Base-by-base conservation (phyloP, 768 basidiomycete genomes). In the Cubamyces lactineus region DNA sequence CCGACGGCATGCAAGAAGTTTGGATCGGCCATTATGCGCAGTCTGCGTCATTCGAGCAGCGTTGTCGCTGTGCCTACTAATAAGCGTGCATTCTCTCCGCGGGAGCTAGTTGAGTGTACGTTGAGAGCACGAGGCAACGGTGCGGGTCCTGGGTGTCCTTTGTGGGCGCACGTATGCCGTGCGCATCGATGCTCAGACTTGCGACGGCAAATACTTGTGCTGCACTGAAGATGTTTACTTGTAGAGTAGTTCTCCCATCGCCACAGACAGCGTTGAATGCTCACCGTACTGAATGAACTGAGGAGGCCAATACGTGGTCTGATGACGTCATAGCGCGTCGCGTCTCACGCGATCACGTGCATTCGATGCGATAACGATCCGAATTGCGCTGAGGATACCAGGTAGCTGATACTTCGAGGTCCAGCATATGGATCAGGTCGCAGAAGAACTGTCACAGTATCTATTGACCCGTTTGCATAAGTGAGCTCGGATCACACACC, bases 371-470 rank as follows among this genome's bases (percentile, higher is more conserved):
- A 60, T 56, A 59, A 63, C 62, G 56, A 54, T 61, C 59, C 38
- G 52, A 21, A n/a, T n/a, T n/a, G n/a, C n/a, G n/a, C n/a, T n/a
- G n/a, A n/a, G n/a, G n/a, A n/a, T n/a, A n/a, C n/a, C n/a, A n/a
- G n/a, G 7, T 43, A 9, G 41, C 51, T 12, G 16, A 30, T 30
- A 15, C 16, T 11, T 39, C 28, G 26, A 42, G 12, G 42, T 16
- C 46, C 24, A 19, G 43, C 49, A 41, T 23, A 82, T 83, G 83
- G 78, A 83, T 26, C 65, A 66, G 38, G 67, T 75, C 56, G 78
- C 80, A 46, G 65, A 65, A 17, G 70, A 79, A 9, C 75, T 82
- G 1, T 81, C 81, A 3, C 59, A 69, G 5, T 69, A 70, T 49
- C 67, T 83, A 47, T 64, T 81, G 16, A 66, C 75, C 34, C 73